phyloP scores from a whole-genome alignment of 2,329 filamentous ascomycete species.

The Trichoderma pleuroti region DNA sequence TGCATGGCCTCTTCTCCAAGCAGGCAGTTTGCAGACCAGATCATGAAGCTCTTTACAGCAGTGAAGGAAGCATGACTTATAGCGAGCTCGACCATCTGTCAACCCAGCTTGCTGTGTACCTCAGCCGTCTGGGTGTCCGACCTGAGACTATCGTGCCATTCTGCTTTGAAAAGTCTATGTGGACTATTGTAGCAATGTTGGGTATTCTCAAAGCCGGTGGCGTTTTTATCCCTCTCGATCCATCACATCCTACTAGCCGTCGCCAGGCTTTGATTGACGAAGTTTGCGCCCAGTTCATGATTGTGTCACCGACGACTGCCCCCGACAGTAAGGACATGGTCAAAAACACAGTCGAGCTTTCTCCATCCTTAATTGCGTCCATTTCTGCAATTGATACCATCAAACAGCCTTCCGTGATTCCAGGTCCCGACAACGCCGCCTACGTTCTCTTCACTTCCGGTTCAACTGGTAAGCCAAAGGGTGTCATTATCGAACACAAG shows the following conservation, averaged over 20 bases:
- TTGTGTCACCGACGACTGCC: constrained; percentile 13
- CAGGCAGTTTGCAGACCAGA: background rate
- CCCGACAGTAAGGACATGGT: constrained; percentile 2
- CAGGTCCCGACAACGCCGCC: background rate
- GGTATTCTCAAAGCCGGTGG: constrained; percentile 30
- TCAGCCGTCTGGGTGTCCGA: constrained; percentile 24
- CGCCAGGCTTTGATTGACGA: constrained; percentile 16
- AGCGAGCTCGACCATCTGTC: constrained; percentile 2
- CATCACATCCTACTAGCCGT: constrained; percentile 15
- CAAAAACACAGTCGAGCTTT: background rate
- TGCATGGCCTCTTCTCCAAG: background rate
- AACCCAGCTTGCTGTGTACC: constrained; percentile 4
- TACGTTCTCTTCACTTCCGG: constrained; percentile 14
- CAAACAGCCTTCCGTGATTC: background rate
- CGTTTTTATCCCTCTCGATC: constrained; percentile 28
- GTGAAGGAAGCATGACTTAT: constrained; percentile 8
- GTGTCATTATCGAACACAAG: constrained; percentile 7
- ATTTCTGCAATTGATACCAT: background rate
- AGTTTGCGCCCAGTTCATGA: constrained; percentile 16
- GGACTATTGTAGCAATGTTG: constrained; percentile 25
- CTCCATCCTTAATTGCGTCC: background rate
- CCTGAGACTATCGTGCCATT: constrained; percentile 24
- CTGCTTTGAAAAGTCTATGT: constrained; percentile 24
- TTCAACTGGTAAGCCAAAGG: constrained; percentile 14
- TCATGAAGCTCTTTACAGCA: constrained; percentile 16